Base-by-base conservation (phyloP, 208 protist species). In the Leishmania amazonensis region DNA sequence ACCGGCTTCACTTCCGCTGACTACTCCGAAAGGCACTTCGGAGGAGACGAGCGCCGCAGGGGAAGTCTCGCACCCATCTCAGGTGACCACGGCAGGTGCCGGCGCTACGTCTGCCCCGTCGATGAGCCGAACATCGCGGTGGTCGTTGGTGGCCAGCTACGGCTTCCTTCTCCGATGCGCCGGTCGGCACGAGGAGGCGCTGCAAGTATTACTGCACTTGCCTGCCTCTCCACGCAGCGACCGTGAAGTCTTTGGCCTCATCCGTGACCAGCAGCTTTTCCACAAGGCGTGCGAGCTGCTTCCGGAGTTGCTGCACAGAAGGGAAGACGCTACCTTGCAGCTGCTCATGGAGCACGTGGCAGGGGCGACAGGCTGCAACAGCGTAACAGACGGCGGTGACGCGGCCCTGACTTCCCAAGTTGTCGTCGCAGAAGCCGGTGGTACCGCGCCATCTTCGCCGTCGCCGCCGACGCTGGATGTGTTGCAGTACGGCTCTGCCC, bases 201-300 rank as follows among this genome's bases (percentile, higher is more conserved):
- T 96, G 54, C 85, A 89, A 47, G 88, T 93, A 74, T 68, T 96
- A 7, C 78, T 95, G 72, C 81, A 81, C 28, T 80, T 95, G n/a
- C 82, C 82, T n/a, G 64, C 82, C 8, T 85, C 82, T 7, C 82
- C 78, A 42, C 83, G 83, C 5, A 83, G 78, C 47, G 83, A 83
- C 58, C 73, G 40, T 24, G 83, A 83, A 53, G 60, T 86, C 58
- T 86, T 82, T 51, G 75, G 75, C 11, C 79, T 86, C 21, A 83
- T 85, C 24, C 85, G 80, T 28, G 60, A 85, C 45, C 79, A 86
- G 68, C 64, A 78, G 60, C 78, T 90, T 35, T 88, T 89, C 75
- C 62, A 57, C 45, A 85, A 89, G 80, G 84, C 89, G 45, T 53
- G 85, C 31, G 83, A 89, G 60, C 40, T 90, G 35, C 82, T 96